Evolutionary conservation across 2,329 filamentous ascomycete genomes (phyloP).

Genomic region (Sclerotinia subarctica): DNA sequence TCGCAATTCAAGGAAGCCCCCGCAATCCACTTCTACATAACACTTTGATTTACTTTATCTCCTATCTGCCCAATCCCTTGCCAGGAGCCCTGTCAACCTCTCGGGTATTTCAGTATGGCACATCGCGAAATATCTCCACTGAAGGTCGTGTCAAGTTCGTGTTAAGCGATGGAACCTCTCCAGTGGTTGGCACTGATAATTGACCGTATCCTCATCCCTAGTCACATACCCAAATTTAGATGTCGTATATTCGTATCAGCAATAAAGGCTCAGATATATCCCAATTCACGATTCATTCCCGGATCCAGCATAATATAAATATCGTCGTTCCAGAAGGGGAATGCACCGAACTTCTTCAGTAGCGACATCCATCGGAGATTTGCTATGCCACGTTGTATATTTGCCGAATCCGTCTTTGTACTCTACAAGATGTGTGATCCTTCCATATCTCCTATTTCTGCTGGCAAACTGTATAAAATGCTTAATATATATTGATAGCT

Average conservation of each 20-base stretch:
- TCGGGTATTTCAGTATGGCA: neutral
- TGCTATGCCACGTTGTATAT: neutral
- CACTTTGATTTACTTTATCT: neutral
- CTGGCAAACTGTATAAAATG: neutral
- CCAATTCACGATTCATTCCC: neutral
- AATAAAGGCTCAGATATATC: neutral
- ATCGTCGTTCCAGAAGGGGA: neutral
- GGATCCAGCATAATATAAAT: neutral
- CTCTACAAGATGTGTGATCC: neutral
- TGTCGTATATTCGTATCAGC: neutral
- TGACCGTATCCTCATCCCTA: constrained; percentile 1
- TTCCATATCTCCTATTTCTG: neutral
- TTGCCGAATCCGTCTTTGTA: neutral
- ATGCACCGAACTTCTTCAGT: neutral
- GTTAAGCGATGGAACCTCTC: neutral
- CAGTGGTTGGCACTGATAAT: neutral
- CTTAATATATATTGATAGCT: neutral
- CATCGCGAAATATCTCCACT: neutral
- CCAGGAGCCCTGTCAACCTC: neutral
- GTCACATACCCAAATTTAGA: neutral
- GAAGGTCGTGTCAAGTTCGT: neutral
- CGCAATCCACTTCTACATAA: constrained; percentile 1
- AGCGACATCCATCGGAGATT: constrained; percentile 9
- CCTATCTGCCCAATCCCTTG: constrained; percentile 3
- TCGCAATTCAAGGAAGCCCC: neutral